Conservation (phyloP, 495 filamentous ascomycete species). For the Aspergillus affinis region DNA sequence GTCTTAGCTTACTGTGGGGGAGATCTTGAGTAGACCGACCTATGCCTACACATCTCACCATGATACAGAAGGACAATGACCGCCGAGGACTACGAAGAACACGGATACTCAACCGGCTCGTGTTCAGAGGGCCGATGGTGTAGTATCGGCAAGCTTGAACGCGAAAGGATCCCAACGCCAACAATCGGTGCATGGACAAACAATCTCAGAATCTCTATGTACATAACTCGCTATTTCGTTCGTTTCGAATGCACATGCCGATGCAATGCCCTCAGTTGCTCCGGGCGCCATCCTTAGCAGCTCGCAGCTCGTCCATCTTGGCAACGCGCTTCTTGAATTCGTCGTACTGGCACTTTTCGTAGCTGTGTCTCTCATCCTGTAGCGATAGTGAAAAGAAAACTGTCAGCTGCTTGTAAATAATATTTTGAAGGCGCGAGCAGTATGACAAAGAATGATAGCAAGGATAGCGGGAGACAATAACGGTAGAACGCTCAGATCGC, state of each 20-base stretch:
- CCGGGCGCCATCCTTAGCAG: conserved; percentile 78
- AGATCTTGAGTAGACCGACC: not conserved
- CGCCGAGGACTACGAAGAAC: not conserved
- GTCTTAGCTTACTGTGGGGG: not conserved
- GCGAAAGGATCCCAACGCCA: conserved; percentile 35
- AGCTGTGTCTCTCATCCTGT: conserved; percentile 90
- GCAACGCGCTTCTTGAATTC: conserved; percentile 98
- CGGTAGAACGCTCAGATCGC: not conserved
- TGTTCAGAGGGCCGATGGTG: conserved; percentile 5
- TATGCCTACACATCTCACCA: not conserved
- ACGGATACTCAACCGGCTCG: not conserved
- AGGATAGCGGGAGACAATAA: conserved; percentile 5
- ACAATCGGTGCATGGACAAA: conserved; percentile 38
- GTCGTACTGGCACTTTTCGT: conserved; percentile 98
- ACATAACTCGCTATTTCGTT: conserved; percentile 41
- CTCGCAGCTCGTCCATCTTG: conserved; percentile 96
- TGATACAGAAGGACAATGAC: not conserved
- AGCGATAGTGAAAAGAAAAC: conserved; percentile 4
- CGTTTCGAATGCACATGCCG: conserved; percentile 20
- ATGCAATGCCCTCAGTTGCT: conserved; percentile 66
- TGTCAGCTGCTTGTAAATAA: conserved; percentile 5
- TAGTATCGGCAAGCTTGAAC: conserved; percentile 18
- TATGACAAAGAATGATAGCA: not conserved
- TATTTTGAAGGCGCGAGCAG: not conserved
- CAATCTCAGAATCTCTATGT: conserved; percentile 47